Conservation (phyloP, 1,284 basidiomycete species). For the Moesziomyces aphidis region DNA sequence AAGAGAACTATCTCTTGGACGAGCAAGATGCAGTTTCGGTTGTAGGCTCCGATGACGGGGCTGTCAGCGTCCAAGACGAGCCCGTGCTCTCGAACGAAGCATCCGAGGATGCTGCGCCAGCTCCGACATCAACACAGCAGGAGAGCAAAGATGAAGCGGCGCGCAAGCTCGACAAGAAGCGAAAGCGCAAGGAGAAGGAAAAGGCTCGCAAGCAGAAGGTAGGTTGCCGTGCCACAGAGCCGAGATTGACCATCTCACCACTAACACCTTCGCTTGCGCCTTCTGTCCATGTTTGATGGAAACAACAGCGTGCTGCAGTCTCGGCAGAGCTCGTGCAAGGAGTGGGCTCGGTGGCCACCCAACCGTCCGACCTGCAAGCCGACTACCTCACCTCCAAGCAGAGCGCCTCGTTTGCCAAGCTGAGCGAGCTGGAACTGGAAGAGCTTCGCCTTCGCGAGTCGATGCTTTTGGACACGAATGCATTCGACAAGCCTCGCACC, state of each 20-base stretch:
- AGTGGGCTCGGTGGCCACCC: constrained; percentile 42
- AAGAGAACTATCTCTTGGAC: constrained; percentile 58
- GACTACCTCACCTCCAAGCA: constrained; percentile 57
- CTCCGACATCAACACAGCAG: constrained; percentile 1
- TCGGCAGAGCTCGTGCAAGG: constrained; percentile 39
- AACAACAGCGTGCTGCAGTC: constrained; percentile 44
- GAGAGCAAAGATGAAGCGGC: constrained; percentile 40
- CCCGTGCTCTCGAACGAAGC: constrained; percentile 14
- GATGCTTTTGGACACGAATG: constrained; percentile 49
- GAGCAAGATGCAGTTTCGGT: constrained; percentile 41
- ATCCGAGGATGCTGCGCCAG: background rate
- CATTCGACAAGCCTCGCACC: constrained; percentile 28
- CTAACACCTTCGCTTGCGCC: background rate
- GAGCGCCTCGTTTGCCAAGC: constrained; percentile 48
- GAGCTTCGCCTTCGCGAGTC: constrained; percentile 46
- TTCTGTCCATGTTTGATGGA: background rate
- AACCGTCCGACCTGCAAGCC: constrained; percentile 57
- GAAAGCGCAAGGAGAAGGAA: constrained; percentile 55
- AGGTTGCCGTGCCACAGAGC: background rate
- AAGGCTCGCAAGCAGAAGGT: constrained; percentile 56
- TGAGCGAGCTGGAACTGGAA: constrained; percentile 59
- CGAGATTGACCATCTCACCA: background rate
- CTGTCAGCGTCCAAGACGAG: constrained; percentile 37
- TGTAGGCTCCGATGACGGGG: constrained; percentile 38
- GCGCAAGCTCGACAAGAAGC: constrained; percentile 52